phyloP scores from a whole-genome alignment of 805 yeast genomes.

The Komagataella populi region DNA sequence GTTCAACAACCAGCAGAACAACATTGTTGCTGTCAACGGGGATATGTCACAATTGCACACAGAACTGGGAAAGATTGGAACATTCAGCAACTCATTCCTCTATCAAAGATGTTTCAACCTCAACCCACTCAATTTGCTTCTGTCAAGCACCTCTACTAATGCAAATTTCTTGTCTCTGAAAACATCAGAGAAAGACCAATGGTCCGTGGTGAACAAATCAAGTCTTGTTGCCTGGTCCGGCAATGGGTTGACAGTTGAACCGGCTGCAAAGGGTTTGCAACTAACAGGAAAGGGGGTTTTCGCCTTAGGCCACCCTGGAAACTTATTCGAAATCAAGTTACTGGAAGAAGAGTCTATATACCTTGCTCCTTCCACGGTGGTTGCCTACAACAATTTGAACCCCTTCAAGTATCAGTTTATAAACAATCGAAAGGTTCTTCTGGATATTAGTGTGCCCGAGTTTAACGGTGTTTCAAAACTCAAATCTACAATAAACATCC shows the following conservation, averaged over 20 bases:
- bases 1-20: constrained; percentile 22
- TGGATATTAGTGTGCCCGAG: constrained; percentile 13
- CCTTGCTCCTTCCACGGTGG: constrained; percentile 23
- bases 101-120: constrained; percentile 21
- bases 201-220: constrained; percentile 23
- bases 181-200: constrained; percentile 9
- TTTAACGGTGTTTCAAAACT: constrained; percentile 1
- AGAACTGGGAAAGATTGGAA: constrained; percentile 12
- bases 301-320: constrained; percentile 25
- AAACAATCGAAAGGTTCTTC: constrained; percentile 7
- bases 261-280: constrained; percentile 7
- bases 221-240: constrained; percentile 36
- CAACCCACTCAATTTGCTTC: constrained; percentile 17
- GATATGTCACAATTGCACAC: constrained; percentile 16
- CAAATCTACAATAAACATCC: neutral
- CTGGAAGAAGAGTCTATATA: constrained; percentile 22
- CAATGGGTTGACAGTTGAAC: constrained; percentile 14
- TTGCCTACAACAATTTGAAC: constrained; percentile 18
- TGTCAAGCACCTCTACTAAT: constrained; percentile 21
- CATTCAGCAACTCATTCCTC: constrained; percentile 7
- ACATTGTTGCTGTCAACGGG: constrained; percentile 31
- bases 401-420: constrained; percentile 1
- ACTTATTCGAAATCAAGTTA: constrained; percentile 22
- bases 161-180: constrained; percentile 20
- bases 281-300: constrained; percentile 24